Conservation (phyloP, 2,329 filamentous ascomycete genomes). For the Meredithiella fracta region DNA sequence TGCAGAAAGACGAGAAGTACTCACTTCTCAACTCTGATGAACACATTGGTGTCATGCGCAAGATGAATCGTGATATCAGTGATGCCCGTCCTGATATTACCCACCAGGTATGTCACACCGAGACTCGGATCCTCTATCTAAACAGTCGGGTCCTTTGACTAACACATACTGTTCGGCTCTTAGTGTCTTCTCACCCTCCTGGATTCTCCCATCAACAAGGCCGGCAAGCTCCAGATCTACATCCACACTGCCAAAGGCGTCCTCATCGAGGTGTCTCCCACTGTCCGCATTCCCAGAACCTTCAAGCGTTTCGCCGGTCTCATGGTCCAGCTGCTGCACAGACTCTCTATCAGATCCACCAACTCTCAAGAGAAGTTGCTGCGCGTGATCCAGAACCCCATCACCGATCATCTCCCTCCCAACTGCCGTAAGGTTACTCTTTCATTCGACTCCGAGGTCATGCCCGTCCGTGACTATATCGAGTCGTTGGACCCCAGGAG, state of each 20-base stretch:
- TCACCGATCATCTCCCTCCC: constrained; percentile 87
- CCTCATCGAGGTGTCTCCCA: constrained; percentile 94
- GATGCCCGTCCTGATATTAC: constrained; percentile 96
- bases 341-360: constrained; percentile 86
- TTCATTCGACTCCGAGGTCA: constrained; percentile 79
- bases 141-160: background rate
- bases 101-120: constrained; percentile 56
- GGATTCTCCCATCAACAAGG: constrained; percentile 97
- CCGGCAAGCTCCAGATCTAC: constrained; percentile 92
- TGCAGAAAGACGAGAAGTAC: constrained; percentile 79
- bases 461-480: constrained; percentile 79
- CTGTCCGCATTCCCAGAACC: constrained; percentile 89
- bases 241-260: constrained; percentile 97
- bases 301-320: constrained; percentile 98
- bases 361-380: constrained; percentile 95
- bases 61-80: constrained; percentile 98
- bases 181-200: constrained; percentile 94
- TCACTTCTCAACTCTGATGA: constrained; percentile 96
- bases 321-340: constrained; percentile 95
- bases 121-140: background rate
- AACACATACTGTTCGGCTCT: background rate
- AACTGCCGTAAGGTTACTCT: constrained; percentile 97
- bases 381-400: constrained; percentile 94
- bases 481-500: constrained; percentile 60
- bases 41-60: constrained; percentile 97